Base-by-base conservation (phyloP, 2,329 filamentous ascomycete species). In the Phyllosticta paracitricarpa region DNA sequence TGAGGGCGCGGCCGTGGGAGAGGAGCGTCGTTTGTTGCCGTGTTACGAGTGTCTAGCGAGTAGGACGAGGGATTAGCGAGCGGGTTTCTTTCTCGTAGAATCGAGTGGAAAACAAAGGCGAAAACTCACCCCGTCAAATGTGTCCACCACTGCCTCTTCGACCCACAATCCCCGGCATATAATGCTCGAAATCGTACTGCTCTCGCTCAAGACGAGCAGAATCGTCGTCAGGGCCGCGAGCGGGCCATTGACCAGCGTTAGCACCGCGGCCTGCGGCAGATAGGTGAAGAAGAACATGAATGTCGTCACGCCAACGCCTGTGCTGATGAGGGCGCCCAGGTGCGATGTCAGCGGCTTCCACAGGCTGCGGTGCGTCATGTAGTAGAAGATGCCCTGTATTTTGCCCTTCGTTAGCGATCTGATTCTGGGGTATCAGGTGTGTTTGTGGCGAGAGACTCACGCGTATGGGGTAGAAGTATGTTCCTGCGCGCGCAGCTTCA, bases 241-340 rank as follows among this genome's bases (percentile, higher is more conserved):
- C 0, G 89, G 92, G 0, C 93, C 93, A 65, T 91, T 93, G 64
- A 95, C 89, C 68, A 97, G 86, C 58, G 91, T 82, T 54, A 96
- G 82, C 14, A 96, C 74, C 0, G 91, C 89, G 25, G 91, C 83
- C 77, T 97, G 93, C 0, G 93, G 93, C 8, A 86, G 71, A 72
- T 96, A 97, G 56, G 91, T 89, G 71, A 97, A 86, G 67, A 88
- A 78, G 75, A 97, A 97, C 90, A 97, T 95, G 73, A 83, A 79
- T 10, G 80, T 79, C 1, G 92, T 86, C 54, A 97, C 86, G 54
- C 84, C 82, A 9, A 86, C 73, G 14, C 89, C 91, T 2, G 96
- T 81, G 1, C 82, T 80, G 57, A 95, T 66, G 28, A 87, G 91
- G 2, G 82, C 80, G 2, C 78, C 72, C 40, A 86, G 75, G 58